phyloP scores from a whole-genome alignment of 148 eudicot genomes.

The Fagopyrum tataricum region DNA sequence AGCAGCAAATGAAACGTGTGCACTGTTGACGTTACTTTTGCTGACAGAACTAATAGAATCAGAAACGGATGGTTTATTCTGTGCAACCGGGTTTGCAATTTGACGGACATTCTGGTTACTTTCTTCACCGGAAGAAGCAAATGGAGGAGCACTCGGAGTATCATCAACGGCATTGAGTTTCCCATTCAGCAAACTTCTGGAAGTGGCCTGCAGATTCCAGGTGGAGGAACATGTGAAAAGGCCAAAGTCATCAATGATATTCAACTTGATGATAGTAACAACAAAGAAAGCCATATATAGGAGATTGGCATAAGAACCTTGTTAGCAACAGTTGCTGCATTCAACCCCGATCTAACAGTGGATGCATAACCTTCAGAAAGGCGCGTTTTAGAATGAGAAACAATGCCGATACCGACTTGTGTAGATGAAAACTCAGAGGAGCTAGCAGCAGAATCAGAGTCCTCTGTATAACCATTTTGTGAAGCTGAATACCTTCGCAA shows the following conservation, averaged over 20 bases:
- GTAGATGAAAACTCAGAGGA: slow-evolving; percentile 69
- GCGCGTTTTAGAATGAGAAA: slow-evolving; percentile 25
- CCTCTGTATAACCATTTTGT: slow-evolving; percentile 32
- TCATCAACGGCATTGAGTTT: slow-evolving; percentile 33
- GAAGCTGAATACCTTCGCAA: slow-evolving; percentile 33
- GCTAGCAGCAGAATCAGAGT: slow-evolving; percentile 55
- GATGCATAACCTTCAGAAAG: slow-evolving; percentile 44
- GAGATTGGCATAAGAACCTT: slow-evolving; percentile 33
- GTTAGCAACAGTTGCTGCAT: slow-evolving; percentile 19
- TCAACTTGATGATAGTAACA: neutral
- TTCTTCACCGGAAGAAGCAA: slow-evolving; percentile 36
- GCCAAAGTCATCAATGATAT: neutral
- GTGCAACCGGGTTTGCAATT: slow-evolving; percentile 16
- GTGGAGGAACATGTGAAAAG: slow-evolving; percentile 3
- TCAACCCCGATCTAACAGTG: slow-evolving; percentile 35
- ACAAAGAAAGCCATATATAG: neutral
- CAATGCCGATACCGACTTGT: slow-evolving; percentile 33
- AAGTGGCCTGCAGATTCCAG: slow-evolving; percentile 18
- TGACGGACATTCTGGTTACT: slow-evolving; percentile 22
- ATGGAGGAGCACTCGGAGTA: slow-evolving; percentile 83
- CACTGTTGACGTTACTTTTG: slow-evolving; percentile 19
- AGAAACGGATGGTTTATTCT: slow-evolving; percentile 16
- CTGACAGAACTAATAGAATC: slow-evolving; percentile 21
- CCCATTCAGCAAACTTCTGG: slow-evolving; percentile 21
- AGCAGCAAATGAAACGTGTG: slow-evolving; percentile 19